Conservation (phyloP, 202 grass and related monocot genomes). For the Carex arenaria region DNA sequence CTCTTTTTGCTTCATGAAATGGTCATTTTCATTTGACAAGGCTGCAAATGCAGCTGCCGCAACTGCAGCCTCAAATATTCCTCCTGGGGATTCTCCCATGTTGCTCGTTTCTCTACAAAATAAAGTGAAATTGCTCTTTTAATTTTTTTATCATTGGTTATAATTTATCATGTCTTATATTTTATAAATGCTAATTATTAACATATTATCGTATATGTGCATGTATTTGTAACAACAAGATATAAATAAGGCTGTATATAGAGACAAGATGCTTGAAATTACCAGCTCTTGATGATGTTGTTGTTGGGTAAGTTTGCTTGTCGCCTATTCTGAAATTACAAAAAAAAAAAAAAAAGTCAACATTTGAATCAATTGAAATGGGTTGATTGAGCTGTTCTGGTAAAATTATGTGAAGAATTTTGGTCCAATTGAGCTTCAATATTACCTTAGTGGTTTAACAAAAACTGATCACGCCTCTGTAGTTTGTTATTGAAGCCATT, state of each 20-base stretch:
- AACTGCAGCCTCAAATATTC: slow-evolving; percentile 39
- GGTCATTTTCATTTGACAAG: slow-evolving; percentile 42
- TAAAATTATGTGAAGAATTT: neutral
- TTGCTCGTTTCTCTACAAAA: neutral
- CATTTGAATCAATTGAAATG: slow-evolving; percentile 4
- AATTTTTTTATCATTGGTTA: neutral
- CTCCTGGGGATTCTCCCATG: slow-evolving; percentile 10
- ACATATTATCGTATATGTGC: neutral
- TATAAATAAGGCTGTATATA: neutral
- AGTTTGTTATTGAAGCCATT: slow-evolving; percentile 20
- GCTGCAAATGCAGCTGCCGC: slow-evolving; percentile 70
- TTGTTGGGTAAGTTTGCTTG: neutral
- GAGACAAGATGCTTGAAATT: slow-evolving; percentile 1
- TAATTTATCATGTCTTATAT: neutral
- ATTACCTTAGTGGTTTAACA: slow-evolving; percentile 41
- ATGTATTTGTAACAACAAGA: neutral
- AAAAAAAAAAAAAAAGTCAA: neutral
- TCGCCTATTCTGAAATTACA: slow-evolving; percentile 31
- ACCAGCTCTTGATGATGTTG: slow-evolving; percentile 22
- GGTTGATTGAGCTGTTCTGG: neutral
- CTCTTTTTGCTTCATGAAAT: slow-evolving; percentile 20
- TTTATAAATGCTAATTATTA: neutral
- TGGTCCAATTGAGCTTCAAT: neutral
- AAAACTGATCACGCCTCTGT: slow-evolving; percentile 25
- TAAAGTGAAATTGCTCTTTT: neutral